Base-by-base conservation (phyloP, 1,139 yeast species). In the Ogataea hybrid region DNA sequence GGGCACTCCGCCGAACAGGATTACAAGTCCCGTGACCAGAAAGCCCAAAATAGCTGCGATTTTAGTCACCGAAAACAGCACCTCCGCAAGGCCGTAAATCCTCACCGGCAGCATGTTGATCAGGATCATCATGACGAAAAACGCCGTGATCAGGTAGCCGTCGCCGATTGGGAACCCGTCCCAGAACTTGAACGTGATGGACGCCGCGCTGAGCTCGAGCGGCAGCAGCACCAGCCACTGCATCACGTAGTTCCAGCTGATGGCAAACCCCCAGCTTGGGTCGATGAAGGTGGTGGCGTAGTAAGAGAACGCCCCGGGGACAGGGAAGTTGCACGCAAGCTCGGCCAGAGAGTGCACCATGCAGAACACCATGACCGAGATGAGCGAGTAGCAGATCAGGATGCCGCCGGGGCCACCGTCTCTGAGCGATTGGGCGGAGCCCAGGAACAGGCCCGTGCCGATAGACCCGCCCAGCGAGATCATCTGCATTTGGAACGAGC, bases 271-370 rank as follows among this genome's bases (percentile, higher is more conserved):
- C 79, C 89, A 79, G 7, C 88, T 81, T 3, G 79, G 73, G 54
- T 85, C 94, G 31, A 87, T 68, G 52, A 85, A 81, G 44, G 83
- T 71, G 4, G 86, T 69, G 27, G 87, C 77, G 61, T 81, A 85
- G 43, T 84, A 77, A 33, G 84, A 74, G 64, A 84, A 86, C 2
- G 90, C 87, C 54, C 95, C 96, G 42, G 84, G 71, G 34, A 86
- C 80, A 6, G 94, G 90, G 63, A 81, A 85, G 11, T 81, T 73
- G 30, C 84, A 86, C 35, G 94, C 88, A 59, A 87, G 62, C 63
- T 88, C 96, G 50, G 95, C 94, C 43, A 88, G 77, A n/a, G 92
- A 81, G 59, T 85, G 90, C 56, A 86, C 82, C 35, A 86, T 83
- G 55, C 79, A 75, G 65, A 78, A 84, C 52, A 87, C 77, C 75